Evolutionary conservation across 176 grass and related monocot species (phyloP).

Genomic region (Carex kokanica): DNA sequence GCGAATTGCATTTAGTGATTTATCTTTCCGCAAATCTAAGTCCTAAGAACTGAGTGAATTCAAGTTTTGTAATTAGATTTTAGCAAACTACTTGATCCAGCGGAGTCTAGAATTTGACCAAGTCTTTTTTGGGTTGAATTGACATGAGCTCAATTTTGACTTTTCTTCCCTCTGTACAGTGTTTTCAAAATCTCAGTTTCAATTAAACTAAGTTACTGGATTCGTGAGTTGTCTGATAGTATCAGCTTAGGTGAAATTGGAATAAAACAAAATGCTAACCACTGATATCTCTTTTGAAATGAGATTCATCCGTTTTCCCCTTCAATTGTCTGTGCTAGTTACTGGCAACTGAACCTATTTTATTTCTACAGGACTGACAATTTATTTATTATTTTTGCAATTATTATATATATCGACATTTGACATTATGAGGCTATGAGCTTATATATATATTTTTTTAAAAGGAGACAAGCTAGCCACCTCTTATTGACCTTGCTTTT

Average conservation of each 20-base stretch:
- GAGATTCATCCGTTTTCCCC: not conserved
- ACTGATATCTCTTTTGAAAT: not conserved
- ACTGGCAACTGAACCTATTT: not conserved
- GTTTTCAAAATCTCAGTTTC: not conserved
- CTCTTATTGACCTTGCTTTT: not conserved
- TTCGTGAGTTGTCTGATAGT: not conserved
- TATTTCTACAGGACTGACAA: not conserved
- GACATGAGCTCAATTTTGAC: conserved; percentile 18
- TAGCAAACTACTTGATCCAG: conserved; percentile 1
- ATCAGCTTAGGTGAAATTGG: conserved; percentile 4
- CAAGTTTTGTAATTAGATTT: not conserved
- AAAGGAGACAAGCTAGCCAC: not conserved
- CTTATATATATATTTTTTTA: not conserved
- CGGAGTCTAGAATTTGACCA: not conserved
- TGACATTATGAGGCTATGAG: not conserved
- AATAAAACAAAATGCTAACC: too few relatives aligned
- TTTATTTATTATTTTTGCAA: not conserved
- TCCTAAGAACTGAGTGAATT: not conserved
- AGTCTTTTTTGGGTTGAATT: conserved; percentile 1
- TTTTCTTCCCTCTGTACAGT: not conserved
- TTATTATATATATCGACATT: not conserved
- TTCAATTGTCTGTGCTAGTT: not conserved
- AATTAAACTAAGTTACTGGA: not conserved
- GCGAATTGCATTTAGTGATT: not conserved
- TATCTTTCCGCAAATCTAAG: not conserved